Base-by-base conservation (phyloP, 1,284 basidiomycete species). In the Sporisorium iseilematis-ciliati region DNA sequence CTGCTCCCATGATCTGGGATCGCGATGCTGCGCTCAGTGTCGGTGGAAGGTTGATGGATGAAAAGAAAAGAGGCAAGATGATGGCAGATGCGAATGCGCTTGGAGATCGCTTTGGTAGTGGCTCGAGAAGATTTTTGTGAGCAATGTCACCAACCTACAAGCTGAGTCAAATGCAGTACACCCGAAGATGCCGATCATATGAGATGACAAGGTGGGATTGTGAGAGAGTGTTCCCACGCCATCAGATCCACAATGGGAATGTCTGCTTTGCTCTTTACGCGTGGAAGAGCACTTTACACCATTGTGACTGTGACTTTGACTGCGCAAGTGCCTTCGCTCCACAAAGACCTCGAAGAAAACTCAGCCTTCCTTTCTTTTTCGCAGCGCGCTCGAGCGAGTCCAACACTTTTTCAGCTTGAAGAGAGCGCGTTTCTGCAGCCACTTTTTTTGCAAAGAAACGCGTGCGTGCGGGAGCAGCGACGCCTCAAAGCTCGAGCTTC, bases 1-100 rank as follows among this genome's bases (percentile, higher is more conserved):
- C 61, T 3, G 64, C 65, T 40, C 74, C 77, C 5, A 55, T 71
- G 63, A 65, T 79, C 14, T 79, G 77, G 77, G 77, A 79, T 49
- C 54, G 74, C 25, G 77, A 79, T n/a, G 65, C 68, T 42, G 70
- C 69, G 26, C 59, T 79, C 49, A 67, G 69, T 20, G 51, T 75
- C 14, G 77, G 77, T 26, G 64, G 57, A 16, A 50, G 57, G n/a
- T 29, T 75, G 64, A 74, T 79, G 75, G 75, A 79, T 35, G 75
- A 79, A 46, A 66, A 74, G 41, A 65, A 69, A 48, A 35, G 75
- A 26, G 58, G 57, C 10, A 62, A 68, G 50, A 40, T 66, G 50
- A 53, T 79, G 29, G 48, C 63, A 10, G 74, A 79, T 55, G 70
- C 74, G n/a, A 62, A 58, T 49, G 64, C 67, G 3, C 51, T 77